Percentiles rank a stretch among this genome's conserved stretches.
Evolutionary conservation across 202 grass and related monocot species (phyloP).

Genomic region (Bolboschoenoplectus hybrid): DNA sequence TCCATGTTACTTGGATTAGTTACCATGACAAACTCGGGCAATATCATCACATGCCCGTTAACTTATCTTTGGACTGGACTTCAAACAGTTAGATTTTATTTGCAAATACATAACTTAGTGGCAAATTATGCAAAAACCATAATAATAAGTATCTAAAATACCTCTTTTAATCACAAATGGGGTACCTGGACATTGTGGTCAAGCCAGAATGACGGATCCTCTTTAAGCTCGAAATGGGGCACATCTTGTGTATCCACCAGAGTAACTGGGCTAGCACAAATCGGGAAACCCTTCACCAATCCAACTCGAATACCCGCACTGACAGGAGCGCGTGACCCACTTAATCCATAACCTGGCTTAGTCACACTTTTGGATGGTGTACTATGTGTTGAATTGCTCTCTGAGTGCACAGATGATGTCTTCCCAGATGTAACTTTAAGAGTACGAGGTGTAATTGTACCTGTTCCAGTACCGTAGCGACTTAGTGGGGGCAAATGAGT

Average conservation of each 20-base stretch:
- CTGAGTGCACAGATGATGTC: constrained; percentile 55
- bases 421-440: constrained; percentile 43
- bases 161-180: neutral
- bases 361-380: constrained; percentile 87
- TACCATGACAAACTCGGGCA: neutral
- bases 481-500: constrained; percentile 46
- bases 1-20: neutral
- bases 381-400: constrained; percentile 69
- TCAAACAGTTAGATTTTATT: neutral
- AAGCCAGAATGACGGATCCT: constrained; percentile 96
- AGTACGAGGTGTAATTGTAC: constrained; percentile 56
- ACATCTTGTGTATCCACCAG: constrained; percentile 66
- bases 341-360: constrained; percentile 61
- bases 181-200: constrained; percentile 90
- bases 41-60: neutral
- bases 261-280: constrained; percentile 37
- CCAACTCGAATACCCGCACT: constrained; percentile 45
- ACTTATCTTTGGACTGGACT: neutral
- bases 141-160: constrained; percentile 18
- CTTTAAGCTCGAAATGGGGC: constrained; percentile 73
- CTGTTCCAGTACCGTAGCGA: constrained; percentile 38
- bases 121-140: neutral
- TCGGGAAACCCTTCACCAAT: constrained; percentile 43
- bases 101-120: neutral
- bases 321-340: constrained; percentile 56